phyloP scores from a whole-genome alignment of 352 stramenopile genomes.

The Elongisporangium anandrum region DNA sequence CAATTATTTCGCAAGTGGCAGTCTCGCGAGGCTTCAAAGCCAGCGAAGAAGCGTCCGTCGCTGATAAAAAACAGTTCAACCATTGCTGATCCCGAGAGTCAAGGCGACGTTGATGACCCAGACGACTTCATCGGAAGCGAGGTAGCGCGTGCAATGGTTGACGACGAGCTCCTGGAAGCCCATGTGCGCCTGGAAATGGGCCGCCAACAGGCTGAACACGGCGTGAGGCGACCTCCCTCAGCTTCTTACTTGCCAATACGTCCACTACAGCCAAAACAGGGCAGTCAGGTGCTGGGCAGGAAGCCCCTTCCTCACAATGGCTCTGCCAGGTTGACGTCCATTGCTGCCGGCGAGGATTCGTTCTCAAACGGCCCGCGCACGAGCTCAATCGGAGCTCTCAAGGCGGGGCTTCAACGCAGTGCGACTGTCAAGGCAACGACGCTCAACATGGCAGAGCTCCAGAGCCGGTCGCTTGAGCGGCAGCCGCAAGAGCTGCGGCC shows the following conservation, averaged over 20 bases:
- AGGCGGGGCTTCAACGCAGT: background rate
- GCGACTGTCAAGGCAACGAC: background rate
- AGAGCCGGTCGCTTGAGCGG: background rate
- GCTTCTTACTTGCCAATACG: constrained; percentile 15
- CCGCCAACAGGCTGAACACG: constrained; percentile 22
- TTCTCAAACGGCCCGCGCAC: background rate
- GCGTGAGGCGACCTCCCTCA: constrained; percentile 1
- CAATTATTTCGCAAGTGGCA: constrained; percentile 34
- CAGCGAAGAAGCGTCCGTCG: constrained; percentile 3
- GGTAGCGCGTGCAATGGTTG: background rate
- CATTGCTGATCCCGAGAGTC: background rate
- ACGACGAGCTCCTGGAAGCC: constrained; percentile 11
- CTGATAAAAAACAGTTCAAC: background rate
- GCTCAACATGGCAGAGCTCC: background rate
- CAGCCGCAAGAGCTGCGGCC: too few relatives aligned
- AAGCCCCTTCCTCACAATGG: background rate
- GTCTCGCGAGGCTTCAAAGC: constrained; percentile 8
- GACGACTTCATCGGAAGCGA: constrained; percentile 23
- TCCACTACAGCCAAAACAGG: constrained; percentile 20
- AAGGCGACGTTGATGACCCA: background rate
- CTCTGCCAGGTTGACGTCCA: background rate
- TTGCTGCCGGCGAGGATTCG: background rate
- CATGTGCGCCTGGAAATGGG: constrained; percentile 21
- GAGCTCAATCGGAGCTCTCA: background rate
- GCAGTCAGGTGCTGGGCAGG: constrained; percentile 21